phyloP scores from a whole-genome alignment of 176 grass and related monocot genomes.

The Triticum turgidum region DNA sequence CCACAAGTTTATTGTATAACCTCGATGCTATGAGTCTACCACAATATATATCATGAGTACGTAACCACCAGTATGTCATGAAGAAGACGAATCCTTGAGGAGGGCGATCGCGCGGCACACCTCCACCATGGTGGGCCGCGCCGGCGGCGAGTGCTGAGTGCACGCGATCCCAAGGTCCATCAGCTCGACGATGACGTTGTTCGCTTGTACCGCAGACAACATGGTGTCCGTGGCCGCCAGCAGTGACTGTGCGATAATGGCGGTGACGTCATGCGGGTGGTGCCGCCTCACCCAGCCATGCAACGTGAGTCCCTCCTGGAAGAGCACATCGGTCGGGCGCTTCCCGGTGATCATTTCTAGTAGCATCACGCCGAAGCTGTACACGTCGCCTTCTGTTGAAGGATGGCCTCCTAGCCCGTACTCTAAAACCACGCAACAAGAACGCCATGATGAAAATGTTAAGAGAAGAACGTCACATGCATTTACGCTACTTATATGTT shows the following conservation, averaged over 20 bases:
- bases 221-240: slow-evolving; percentile 18
- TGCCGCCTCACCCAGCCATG: slow-evolving; percentile 73
- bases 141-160: slow-evolving; percentile 61
- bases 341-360: slow-evolving; percentile 79
- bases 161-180: slow-evolving; percentile 78
- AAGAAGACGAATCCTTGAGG: slow-evolving; percentile 58
- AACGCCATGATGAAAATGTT: neutral
- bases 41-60: neutral
- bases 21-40: no score
- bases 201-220: neutral
- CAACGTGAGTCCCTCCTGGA: slow-evolving; percentile 78
- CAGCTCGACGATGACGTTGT: slow-evolving; percentile 48
- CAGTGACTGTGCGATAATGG: slow-evolving; percentile 39
- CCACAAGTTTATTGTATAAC: no score
- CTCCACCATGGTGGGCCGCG: slow-evolving; percentile 67
- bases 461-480: neutral
- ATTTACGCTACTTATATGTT: neutral
- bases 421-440: slow-evolving; percentile 44
- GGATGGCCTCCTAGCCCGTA: slow-evolving; percentile 82
- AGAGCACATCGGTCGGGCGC: slow-evolving; percentile 74
- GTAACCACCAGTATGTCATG: neutral
- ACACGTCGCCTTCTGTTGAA: slow-evolving; percentile 78
- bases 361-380: slow-evolving; percentile 91
- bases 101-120: slow-evolving; percentile 59
- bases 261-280: slow-evolving; percentile 57